These are phyloP conservation scores for Raffaelea arxii DNA, from an alignment of 2,329 filamentous ascomycete species.

Conservation along the genomic window DNA sequence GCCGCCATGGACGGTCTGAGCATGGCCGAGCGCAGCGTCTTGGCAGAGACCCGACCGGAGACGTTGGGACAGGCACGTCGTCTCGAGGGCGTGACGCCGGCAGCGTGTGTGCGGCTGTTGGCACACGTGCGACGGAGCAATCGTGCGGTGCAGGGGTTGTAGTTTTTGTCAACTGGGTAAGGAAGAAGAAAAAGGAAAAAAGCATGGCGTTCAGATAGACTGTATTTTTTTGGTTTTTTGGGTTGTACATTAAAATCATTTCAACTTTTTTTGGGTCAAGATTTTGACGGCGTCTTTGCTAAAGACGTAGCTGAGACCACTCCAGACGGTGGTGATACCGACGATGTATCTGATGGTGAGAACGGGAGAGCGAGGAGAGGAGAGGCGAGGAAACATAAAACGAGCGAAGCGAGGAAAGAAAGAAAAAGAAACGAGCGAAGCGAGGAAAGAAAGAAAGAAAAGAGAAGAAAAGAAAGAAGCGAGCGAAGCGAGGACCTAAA, in stretches of 20 bases:
- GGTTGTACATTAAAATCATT: background rate
- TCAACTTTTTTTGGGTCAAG: slow-evolving; percentile 28
- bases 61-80: slow-evolving; percentile 80
- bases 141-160: too few relatives aligned
- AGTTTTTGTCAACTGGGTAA: background rate
- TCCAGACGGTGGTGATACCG: slow-evolving; percentile 84
- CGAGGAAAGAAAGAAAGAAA: too few relatives aligned
- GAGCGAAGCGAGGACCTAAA: too few relatives aligned
- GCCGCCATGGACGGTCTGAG: slow-evolving; percentile 62
- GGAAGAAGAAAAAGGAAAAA: background rate
- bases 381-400: too few relatives aligned
- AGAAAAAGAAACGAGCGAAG: background rate
- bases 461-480: too few relatives aligned
- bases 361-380: too few relatives aligned
- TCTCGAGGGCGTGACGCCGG: slow-evolving; percentile 68
- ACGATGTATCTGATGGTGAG: slow-evolving; percentile 59
- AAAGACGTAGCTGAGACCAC: slow-evolving; percentile 83
- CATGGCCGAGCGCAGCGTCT: slow-evolving; percentile 63
- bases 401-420: background rate
- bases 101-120: slow-evolving; percentile 51
- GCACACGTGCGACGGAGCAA: slow-evolving; percentile 47
- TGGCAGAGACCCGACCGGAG: slow-evolving; percentile 65
- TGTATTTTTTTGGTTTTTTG: slow-evolving; percentile 5
- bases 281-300: slow-evolving; percentile 90
- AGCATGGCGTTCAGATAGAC: background rate